These are phyloP conservation scores for Septoria petroselini DNA, from an alignment of 2,329 filamentous ascomycete species.

Conservation along the genomic window DNA sequence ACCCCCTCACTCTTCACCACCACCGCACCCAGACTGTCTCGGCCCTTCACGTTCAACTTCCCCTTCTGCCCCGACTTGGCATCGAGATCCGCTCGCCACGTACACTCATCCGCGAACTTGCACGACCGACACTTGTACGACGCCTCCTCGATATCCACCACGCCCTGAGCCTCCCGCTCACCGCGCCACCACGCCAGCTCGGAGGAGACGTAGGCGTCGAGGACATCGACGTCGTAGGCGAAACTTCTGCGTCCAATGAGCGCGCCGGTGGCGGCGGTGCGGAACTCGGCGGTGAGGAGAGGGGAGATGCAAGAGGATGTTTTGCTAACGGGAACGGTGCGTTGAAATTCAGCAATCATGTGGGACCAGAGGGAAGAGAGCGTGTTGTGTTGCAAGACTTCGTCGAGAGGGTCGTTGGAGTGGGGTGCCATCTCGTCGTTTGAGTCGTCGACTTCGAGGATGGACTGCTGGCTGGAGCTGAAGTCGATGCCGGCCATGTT, in stretches of 20 bases:
- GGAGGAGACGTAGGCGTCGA: conserved; percentile 64
- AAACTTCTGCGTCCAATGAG: conserved; percentile 61
- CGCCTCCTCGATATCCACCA: conserved; percentile 71
- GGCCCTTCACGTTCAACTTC: conserved; percentile 15
- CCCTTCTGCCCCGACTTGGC: conserved; percentile 50
- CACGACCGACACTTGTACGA: conserved; percentile 78
- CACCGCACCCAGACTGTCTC: no score
- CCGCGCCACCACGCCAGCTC: conserved; percentile 90
- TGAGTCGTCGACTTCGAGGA: background rate
- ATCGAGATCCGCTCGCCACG: conserved; percentile 71
- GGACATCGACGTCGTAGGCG: conserved; percentile 60
- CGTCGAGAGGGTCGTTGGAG: conserved; percentile 44
- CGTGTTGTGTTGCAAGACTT: conserved; percentile 58
- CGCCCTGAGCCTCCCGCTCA: conserved; percentile 66
- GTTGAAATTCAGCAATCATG: conserved; percentile 60
- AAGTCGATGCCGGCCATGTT: conserved; percentile 69
- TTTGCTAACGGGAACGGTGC: conserved; percentile 43
- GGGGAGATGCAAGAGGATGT: conserved; percentile 45
- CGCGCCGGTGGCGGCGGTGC: conserved; percentile 46
- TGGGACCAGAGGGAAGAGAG: conserved; percentile 59
- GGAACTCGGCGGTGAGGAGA: conserved; percentile 58
- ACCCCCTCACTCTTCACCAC: no score
- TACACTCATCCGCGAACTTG: conserved; percentile 75
- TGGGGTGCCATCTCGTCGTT: conserved; percentile 43
- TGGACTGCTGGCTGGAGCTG: conserved; percentile 24